Base-by-base conservation (phyloP, 2,329 filamentous ascomycete species). In the Aspergillus pseudoterreus region DNA sequence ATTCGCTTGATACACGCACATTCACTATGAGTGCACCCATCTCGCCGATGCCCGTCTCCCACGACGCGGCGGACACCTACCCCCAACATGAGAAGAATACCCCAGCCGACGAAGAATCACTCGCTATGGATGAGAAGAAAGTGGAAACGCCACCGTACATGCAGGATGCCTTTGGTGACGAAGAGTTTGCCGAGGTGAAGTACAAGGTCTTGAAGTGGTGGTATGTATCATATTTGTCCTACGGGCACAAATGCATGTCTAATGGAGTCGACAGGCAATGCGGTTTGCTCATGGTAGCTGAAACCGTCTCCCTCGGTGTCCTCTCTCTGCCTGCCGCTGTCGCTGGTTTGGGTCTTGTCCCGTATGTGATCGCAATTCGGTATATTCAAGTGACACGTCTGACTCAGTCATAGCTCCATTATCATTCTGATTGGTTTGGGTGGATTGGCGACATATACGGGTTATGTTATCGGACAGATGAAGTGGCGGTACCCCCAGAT, bases 401-500 rank as follows among this genome's bases (percentile, higher is more conserved):
- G 24, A 36, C 43, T 50, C 38, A 49, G 17, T 4, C 11, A 19
- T 32, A 76, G 73, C 10, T 79, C 79, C 11, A 63, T 82, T 12
- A 72, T 85, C 45, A 67, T 83, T 33, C 76, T 82, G 43, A 54
- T 83, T 46, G 62, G 71, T 17, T 67, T 85, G 10, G 81, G 82
- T 21, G 47, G 80, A 22, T 63, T 84, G 8, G 75, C 82, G 2
- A 81, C 77, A n/a, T 85, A 84, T 61, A 83, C 81, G 2, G 81
- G 82, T 43, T 83, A 78, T 59, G 75, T 84, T 4, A 77, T 85
- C 44, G 82, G 80, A 15, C 78, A 82, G 59, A 82, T 84, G 70
- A 82, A 82, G 59, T 66, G 78, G 49, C 69, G 65, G 41, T 78
- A 80, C 60, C 84, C 85, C 2, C 71, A 82, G 12, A 77, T 88